Evolutionary conservation across 2,329 filamentous ascomycete genomes (phyloP).

Genomic region (Cytospora mali): DNA sequence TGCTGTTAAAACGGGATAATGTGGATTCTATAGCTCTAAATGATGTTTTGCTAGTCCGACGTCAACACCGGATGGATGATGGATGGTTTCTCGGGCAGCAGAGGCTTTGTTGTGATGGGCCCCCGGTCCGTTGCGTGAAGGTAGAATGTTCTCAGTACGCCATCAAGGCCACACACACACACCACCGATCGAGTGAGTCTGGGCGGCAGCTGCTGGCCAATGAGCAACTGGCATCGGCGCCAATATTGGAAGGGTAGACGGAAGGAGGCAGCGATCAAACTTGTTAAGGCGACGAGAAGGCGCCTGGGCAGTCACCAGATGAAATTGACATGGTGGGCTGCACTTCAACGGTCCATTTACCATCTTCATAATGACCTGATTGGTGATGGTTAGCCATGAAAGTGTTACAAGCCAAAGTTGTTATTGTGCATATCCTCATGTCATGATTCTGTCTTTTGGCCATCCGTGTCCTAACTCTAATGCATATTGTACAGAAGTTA

Average conservation of each 20-base stretch:
- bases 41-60: not conserved
- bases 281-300: not conserved
- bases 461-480: slow-evolving; percentile 16
- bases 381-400: not conserved
- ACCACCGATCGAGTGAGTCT: no score
- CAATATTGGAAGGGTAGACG: not conserved
- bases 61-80: not conserved
- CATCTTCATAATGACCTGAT: no score
- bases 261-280: not conserved
- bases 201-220: not conserved
- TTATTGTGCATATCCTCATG: not conserved
- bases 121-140: not conserved
- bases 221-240: not conserved
- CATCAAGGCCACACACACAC: not conserved
- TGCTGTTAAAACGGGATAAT: not conserved
- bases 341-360: no score
- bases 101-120: not conserved
- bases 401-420: not conserved
- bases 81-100: not conserved
- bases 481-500: slow-evolving; percentile 22
- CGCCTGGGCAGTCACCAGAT: no score
- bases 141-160: not conserved
- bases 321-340: not conserved
- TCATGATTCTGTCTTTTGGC: slow-evolving; percentile 15
- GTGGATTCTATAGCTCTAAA: not conserved